Percentiles rank a stretch among this genome's conserved stretches.
phyloP scores from a whole-genome alignment of 2,329 filamentous ascomycete genomes.

The Pseudogymnoascus sp. region DNA sequence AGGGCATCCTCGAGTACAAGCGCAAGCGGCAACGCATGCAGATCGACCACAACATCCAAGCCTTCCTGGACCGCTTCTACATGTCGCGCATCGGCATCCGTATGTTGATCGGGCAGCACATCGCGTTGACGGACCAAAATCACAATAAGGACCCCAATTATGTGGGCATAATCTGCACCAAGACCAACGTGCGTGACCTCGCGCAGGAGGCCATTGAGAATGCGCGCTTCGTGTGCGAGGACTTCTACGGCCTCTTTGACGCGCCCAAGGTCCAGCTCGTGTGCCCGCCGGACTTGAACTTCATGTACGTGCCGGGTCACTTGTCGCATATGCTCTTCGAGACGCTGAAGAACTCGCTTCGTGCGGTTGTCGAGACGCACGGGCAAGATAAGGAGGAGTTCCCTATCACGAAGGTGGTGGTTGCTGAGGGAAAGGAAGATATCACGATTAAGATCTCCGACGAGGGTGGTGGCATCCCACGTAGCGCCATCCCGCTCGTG shows the following conservation, averaged over 20 bases:
- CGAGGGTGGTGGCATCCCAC: conserved; percentile 89
- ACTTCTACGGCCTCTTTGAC: conserved; percentile 95
- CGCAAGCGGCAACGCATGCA: conserved; percentile 93
- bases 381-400: conserved; percentile 94
- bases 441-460: conserved; percentile 98
- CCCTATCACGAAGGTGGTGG: conserved; percentile 92
- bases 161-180: conserved; percentile 97
- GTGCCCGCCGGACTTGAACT: conserved; percentile 87
- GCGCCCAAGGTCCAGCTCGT: conserved; percentile 94
- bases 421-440: conserved; percentile 95
- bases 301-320: conserved; percentile 99
- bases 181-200: conserved; percentile 90
- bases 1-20: conserved; percentile 97
- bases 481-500: conserved; percentile 89
- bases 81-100: conserved; percentile 99
- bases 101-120: conserved; percentile 98
- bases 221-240: conserved; percentile 96
- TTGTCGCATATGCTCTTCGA: conserved; percentile 99
- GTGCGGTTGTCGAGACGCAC: conserved; percentile 91
- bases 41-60: conserved; percentile 94
- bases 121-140: conserved; percentile 88
- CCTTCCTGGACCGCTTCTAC: conserved; percentile 97
- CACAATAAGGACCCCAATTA: conserved; percentile 85
- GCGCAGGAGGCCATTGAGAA: conserved; percentile 98
- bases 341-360: conserved; percentile 94